Evolutionary conservation across 345 rosid genomes (phyloP), one percentile per base, ranked within the genome.

Genomic region (Trapa incisa): DNA sequence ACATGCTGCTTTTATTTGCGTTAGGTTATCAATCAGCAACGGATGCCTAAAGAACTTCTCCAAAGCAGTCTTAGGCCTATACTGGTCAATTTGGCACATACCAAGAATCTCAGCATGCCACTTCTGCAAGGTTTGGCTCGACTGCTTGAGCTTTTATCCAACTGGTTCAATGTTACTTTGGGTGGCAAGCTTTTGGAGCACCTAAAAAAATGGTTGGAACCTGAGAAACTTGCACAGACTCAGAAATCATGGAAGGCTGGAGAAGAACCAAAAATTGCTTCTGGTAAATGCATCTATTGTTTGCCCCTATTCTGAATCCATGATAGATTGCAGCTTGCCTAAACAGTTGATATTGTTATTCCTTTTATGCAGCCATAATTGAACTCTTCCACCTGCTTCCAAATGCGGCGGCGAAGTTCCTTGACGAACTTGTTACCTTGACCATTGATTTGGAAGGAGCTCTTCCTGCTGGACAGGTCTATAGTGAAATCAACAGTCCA

Each of bases 321-420:
- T 57, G 38, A 2, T 33, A 36, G 32, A 61, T 39, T 6, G 11
- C 35, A 3, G 36, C 10, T 6, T 33, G 52, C 47, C 16, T 1
- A 57, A 47, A 11, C 50, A 48, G 29, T 32, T 22, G 29, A 67
- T 66, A 8, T 37, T 33, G 33, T 65, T 36, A 61, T 52, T 62
- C 47, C 37, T 32, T 68, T 77, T 67, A 66, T 84, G 83, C 97
- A 91, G 99, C 99, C 77, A 94, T 94, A 58, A 89, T 94, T 68
- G 99, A 94, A 82, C 96, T 94, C 71, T 94, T 94, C 80, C 99
- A 94, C 82, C 77, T 94, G 81, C 99, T 94, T 74, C 99, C 99
- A 41, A 84, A 71, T 60, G 99, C 99, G 80, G 99, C 99, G 58
- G 83, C 96, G 37, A 89, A 86, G 76, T 94, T 94, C 81, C 95